These are phyloP conservation scores for Rhypophila decipiens DNA, from an alignment of 495 filamentous ascomycete species.

Conservation along the genomic window DNA sequence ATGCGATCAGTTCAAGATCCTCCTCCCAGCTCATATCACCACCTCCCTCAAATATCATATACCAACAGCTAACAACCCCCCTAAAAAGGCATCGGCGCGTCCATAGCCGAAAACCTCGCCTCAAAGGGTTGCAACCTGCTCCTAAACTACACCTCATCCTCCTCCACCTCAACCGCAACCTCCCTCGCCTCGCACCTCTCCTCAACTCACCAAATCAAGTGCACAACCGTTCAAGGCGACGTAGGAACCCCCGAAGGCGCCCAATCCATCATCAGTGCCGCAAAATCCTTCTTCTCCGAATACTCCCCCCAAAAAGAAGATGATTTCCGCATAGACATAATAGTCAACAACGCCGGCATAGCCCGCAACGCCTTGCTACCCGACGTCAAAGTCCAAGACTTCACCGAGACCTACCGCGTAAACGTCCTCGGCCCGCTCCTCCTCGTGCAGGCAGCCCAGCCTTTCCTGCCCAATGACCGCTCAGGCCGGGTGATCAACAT, in stretches of 20 bases:
- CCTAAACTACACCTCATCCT: conserved; percentile 60
- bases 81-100: conserved; percentile 77
- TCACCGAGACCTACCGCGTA: conserved; percentile 65
- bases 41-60: neutral
- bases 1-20: neutral
- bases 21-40: neutral
- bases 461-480: conserved; percentile 66
- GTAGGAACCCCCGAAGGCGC: conserved; percentile 33
- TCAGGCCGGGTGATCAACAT: conserved; percentile 75
- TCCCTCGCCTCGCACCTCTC: conserved; percentile 36
- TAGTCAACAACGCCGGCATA: conserved; percentile 85
- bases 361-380: conserved; percentile 54
- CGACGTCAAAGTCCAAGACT: conserved; percentile 52
- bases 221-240: conserved; percentile 38
- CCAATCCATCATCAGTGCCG: conserved; percentile 26
- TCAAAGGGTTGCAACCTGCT: conserved; percentile 64
- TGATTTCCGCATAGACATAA: conserved; percentile 69
- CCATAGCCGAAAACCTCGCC: conserved; percentile 74
- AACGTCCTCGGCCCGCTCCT: conserved; percentile 86
- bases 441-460: conserved; percentile 62
- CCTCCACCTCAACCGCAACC: conserved; percentile 20
- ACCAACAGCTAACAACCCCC: conserved; percentile 7
- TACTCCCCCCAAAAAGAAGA: conserved; percentile 11
- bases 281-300: conserved; percentile 21
- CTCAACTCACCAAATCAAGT: conserved; percentile 29